Conservation (phyloP, 1,284 basidiomycete species). For the Pyrrhoderma lamaoense region DNA sequence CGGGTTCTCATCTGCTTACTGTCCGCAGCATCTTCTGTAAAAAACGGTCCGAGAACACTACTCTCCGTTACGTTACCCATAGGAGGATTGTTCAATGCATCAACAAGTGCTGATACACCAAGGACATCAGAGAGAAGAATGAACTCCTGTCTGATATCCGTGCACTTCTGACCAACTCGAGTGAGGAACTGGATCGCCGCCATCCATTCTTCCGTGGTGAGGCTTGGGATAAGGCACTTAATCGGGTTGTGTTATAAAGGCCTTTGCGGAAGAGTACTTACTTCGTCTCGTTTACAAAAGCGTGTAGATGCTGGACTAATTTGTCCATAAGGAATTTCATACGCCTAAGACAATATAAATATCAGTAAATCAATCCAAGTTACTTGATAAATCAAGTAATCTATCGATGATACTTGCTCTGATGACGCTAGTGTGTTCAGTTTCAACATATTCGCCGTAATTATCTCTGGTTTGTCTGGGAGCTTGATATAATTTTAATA, state of each 20-base stretch:
- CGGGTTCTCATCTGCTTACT: constrained; percentile 41
- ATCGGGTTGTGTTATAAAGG: too few species aligned
- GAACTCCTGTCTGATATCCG: constrained; percentile 73
- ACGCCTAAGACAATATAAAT: constrained; percentile 27
- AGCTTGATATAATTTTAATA: constrained; percentile 27
- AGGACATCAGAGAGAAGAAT: constrained; percentile 77
- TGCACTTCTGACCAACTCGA: constrained; percentile 63
- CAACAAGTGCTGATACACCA: constrained; percentile 74
- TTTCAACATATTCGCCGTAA: constrained; percentile 49
- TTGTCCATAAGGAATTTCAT: constrained; percentile 40
- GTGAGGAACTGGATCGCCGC: constrained; percentile 71
- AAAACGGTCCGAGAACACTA: constrained; percentile 81
- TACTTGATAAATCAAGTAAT: neutral
- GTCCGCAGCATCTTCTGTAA: constrained; percentile 71
- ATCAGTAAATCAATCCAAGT: neutral
- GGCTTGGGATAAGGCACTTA: too few species aligned
- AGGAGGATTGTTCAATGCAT: constrained; percentile 69
- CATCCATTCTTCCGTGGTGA: constrained; percentile 86
- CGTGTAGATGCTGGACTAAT: constrained; percentile 58
- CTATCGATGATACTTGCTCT: constrained; percentile 36
- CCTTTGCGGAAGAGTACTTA: too few species aligned
- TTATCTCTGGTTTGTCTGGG: constrained; percentile 44
- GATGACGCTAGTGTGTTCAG: constrained; percentile 38
- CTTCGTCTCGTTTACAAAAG: constrained; percentile 65
- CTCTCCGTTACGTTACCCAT: constrained; percentile 61